Evolutionary conservation across 176 grass and related monocot species (phyloP), one percentile per base, ranked within the genome.

Genomic region (Eragrostis nindensis): DNA sequence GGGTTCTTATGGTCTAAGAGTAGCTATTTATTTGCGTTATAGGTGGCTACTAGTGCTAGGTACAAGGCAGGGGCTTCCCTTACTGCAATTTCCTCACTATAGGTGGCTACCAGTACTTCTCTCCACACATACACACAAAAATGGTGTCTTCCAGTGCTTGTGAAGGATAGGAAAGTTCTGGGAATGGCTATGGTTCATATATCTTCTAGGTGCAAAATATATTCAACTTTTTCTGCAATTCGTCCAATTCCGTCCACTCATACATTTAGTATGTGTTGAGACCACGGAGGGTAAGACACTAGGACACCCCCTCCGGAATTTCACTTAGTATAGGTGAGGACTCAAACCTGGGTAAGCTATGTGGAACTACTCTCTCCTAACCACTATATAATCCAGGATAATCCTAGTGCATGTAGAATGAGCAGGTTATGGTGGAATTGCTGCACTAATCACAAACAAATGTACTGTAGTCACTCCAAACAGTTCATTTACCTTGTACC

Each of bases 1-100:
- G 66, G 11, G 22, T 76, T 83, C 16, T 40, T 76, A 19, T 69
- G 38, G 25, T 76, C 25, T 77, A 61, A 26, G 63, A 19, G 25
- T 40, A 49, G 13, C 18, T n/a, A 77, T 60, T 39, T 65, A 10
- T 68, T 68, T 76, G 62, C 11, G 32, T 24, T 11, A 45, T 76
- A 48, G 12, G 0, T 78, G 52, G 6, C 26, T 69, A 77, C 16
- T 36, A 4, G n/a, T n/a, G n/a, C n/a, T n/a, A n/a, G n/a, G n/a
- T n/a, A n/a, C n/a, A n/a, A n/a, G n/a, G n/a, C n/a, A n/a, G n/a
- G n/a, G n/a, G n/a, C n/a, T n/a, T n/a, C n/a, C n/a, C n/a, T n/a
- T n/a, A n/a, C n/a, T n/a, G n/a, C n/a, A n/a, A n/a, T n/a, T n/a
- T n/a, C n/a, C n/a, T n/a, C n/a, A n/a, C n/a, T 11, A 45, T 76